These are phyloP conservation scores for Dioscorea dumetorum DNA, from an alignment of 106 monocot genomes.

Conservation along the genomic window DNA sequence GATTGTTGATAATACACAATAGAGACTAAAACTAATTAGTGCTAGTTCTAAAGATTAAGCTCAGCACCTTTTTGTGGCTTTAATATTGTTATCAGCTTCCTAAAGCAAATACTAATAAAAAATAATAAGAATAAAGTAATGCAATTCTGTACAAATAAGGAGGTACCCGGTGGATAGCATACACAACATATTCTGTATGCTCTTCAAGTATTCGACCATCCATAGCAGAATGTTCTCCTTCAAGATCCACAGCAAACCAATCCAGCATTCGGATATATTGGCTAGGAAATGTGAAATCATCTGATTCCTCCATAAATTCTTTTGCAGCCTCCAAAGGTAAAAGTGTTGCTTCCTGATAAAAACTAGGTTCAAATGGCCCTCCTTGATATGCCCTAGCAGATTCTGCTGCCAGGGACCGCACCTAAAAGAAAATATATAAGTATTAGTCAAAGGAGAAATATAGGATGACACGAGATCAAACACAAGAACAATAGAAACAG, in stretches of 20 bases:
- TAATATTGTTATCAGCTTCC: no score
- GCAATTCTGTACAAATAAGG: background rate
- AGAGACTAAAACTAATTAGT: no score
- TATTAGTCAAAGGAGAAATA: no score
- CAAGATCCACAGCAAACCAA: constrained; percentile 98
- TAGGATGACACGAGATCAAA: background rate
- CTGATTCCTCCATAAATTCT: constrained; percentile 11
- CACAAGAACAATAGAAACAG: background rate
- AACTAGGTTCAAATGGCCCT: constrained; percentile 76
- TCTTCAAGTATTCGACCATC: constrained; percentile 93
- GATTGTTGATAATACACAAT: no score
- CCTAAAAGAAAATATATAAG: constrained; percentile 35
- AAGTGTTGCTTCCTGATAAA: constrained; percentile 66
- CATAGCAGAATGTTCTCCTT: constrained; percentile 97
- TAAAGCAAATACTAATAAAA: no score
- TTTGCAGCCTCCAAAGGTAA: constrained; percentile 8
- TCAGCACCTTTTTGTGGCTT: no score
- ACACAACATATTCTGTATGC: constrained; percentile 96
- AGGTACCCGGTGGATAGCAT: constrained; percentile 84
- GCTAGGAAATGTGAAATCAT: constrained; percentile 39
- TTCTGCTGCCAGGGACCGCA: constrained; percentile 94
- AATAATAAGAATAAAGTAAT: no score
- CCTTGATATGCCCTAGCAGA: constrained; percentile 90
- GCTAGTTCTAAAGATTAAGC: no score
- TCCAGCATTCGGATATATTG: constrained; percentile 58